Evolutionary conservation across 257 asterid species (phyloP).

Genomic region (Fraxinus pennsylvanica): DNA sequence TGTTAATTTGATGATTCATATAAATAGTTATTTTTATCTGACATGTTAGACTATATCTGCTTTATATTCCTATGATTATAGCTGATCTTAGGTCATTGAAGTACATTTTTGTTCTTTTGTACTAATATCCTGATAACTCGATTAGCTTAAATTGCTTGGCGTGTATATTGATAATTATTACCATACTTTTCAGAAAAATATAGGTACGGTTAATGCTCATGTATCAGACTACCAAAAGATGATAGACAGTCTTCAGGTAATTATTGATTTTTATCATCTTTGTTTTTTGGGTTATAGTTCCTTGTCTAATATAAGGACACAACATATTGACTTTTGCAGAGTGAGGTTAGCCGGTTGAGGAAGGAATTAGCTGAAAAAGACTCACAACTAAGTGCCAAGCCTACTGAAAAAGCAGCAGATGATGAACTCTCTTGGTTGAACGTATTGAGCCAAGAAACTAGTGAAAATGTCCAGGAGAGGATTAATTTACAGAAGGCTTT

Average conservation of each 20-base stretch:
- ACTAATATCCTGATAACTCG: conserved; percentile 5
- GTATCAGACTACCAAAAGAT: conserved; percentile 92
- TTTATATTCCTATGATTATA: not conserved
- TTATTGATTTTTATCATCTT: conserved; percentile 17
- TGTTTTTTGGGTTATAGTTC: conserved; percentile 19
- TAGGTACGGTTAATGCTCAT: conserved; percentile 76
- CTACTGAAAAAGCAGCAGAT: conserved; percentile 63
- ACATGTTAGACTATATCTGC: not conserved
- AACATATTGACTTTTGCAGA: conserved; percentile 47
- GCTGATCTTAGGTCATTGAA: conserved; percentile 3
- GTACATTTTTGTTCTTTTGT: conserved; percentile 4
- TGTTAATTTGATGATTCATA: conserved; percentile 7
- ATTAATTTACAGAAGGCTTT: conserved; percentile 92
- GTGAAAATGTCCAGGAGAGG: conserved; percentile 96
- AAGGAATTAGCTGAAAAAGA: conserved; percentile 89
- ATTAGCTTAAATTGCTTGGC: conserved; percentile 10
- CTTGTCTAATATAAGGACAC: conserved; percentile 18
- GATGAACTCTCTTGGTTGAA: conserved; percentile 76
- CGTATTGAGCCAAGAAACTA: conserved; percentile 77
- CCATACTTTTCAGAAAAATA: conserved; percentile 67
- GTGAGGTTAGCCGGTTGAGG: conserved; percentile 76
- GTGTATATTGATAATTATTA: conserved; percentile 27
- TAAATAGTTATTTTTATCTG: not conserved
- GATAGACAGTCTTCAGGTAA: conserved; percentile 91
- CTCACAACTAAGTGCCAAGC: conserved; percentile 72